Evolutionary conservation across 2,329 filamentous ascomycete genomes (phyloP).

Genomic region (Ceratocystis eucalypticola): DNA sequence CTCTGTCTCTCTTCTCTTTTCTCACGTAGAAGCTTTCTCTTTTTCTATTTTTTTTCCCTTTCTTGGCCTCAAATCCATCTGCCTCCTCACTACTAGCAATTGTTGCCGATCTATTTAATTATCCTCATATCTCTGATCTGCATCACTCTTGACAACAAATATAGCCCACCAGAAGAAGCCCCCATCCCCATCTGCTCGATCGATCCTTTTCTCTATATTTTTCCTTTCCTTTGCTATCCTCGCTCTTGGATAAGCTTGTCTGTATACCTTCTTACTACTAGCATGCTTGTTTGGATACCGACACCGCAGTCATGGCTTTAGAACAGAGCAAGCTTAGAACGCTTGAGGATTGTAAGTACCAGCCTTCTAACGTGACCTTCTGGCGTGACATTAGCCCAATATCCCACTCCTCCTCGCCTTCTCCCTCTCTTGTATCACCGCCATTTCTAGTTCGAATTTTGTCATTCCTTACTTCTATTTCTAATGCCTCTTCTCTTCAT

Average conservation of each 20-base stretch:
- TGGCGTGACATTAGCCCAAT: background rate
- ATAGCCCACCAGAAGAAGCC: too few species aligned
- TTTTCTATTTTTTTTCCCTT: background rate
- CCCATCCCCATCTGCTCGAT: background rate
- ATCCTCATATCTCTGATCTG: background rate
- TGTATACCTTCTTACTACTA: background rate
- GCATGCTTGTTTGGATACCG: constrained; percentile 14
- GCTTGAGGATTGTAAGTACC: constrained; percentile 15
- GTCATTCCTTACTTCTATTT: background rate
- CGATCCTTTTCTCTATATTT: background rate
- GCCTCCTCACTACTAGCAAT: background rate
- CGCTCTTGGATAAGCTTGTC: background rate
- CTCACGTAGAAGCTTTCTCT: background rate
- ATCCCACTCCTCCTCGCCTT: background rate
- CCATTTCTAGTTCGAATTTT: background rate
- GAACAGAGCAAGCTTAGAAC: constrained; percentile 11
- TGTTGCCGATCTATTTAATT: background rate
- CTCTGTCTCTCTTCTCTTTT: background rate
- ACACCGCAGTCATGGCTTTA: constrained; percentile 10
- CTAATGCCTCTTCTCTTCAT: background rate
- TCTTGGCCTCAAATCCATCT: background rate
- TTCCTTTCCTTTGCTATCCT: background rate
- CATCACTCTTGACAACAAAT: too few species aligned
- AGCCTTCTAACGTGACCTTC: background rate
- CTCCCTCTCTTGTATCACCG: background rate